Conservation (phyloP, 2,329 filamentous ascomycete genomes). For the Penicillium sp. region DNA sequence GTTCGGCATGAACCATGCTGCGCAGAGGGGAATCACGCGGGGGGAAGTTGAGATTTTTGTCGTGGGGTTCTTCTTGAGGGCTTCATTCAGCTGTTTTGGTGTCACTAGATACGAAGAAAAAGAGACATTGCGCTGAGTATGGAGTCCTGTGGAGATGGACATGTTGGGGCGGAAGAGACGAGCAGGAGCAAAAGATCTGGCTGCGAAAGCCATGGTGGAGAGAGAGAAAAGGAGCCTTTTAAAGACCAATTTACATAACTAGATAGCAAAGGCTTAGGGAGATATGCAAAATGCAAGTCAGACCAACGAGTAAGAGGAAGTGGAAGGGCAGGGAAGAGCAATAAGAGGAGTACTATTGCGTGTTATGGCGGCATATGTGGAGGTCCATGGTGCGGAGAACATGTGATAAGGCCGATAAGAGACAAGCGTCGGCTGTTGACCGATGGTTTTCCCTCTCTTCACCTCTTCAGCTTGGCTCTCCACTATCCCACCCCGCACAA, state of each 20-base stretch:
- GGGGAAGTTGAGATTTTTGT: constrained; percentile 78
- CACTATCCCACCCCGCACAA: constrained; percentile 40
- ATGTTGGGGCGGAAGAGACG: constrained; percentile 29
- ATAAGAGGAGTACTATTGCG: constrained; percentile 10
- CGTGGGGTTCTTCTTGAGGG: constrained; percentile 76
- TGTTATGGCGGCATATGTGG: constrained; percentile 10
- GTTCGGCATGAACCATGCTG: constrained; percentile 94
- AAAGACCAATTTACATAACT: constrained; percentile 30
- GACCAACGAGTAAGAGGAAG: not conserved
- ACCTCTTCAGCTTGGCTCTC: not conserved
- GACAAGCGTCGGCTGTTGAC: not conserved
- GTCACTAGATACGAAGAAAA: constrained; percentile 84
- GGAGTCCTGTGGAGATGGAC: constrained; percentile 22
- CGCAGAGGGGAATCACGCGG: constrained; percentile 83
- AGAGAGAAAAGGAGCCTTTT: not conserved
- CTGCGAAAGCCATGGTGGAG: constrained; percentile 36
- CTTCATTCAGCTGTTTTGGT: constrained; percentile 75
- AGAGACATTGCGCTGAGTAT: constrained; percentile 45
- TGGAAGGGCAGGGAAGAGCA: constrained; percentile 2
- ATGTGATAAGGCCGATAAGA: constrained; percentile 11
- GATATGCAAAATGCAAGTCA: not conserved
- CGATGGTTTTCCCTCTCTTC: not conserved
- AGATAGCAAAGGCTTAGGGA: not conserved
- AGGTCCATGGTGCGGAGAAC: constrained; percentile 21
- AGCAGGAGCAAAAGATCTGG: constrained; percentile 28